Evolutionary conservation across 2,329 filamentous ascomycete species (phyloP).

Genomic region (Orbilia javanica): DNA sequence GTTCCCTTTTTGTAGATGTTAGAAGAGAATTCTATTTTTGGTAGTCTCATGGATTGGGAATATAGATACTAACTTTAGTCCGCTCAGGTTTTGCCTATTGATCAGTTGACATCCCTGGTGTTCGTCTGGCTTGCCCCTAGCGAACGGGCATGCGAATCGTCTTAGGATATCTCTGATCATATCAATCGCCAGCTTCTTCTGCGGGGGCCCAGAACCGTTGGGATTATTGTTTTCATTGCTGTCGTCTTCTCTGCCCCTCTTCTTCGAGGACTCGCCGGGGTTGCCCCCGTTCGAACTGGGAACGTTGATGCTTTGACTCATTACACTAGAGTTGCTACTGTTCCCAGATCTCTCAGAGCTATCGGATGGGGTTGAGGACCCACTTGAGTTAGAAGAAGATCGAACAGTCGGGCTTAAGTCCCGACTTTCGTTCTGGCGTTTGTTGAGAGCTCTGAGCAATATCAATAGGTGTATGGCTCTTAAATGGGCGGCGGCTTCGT

Average conservation of each 20-base stretch:
- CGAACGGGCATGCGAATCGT: conserved; percentile 4
- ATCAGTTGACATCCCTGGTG: conserved; percentile 12
- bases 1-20: conserved; percentile 19
- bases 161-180: not conserved
- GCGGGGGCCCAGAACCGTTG: not conserved
- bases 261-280: not conserved
- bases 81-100: conserved; percentile 19
- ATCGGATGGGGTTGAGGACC: not conserved
- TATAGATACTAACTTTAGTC: conserved; percentile 15
- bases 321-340: not conserved
- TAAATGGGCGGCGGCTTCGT: not conserved
- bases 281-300: not conserved
- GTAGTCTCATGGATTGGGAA: not conserved
- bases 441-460: not conserved
- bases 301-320: not conserved
- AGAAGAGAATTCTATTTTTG: not conserved
- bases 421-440: not conserved
- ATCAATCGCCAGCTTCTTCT: not conserved
- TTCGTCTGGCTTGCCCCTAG: not conserved
- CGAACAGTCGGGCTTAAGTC: not conserved
- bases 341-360: conserved; percentile 1
- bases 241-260: not conserved
- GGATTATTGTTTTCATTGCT: not conserved
- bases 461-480: conserved; percentile 8
- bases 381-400: not conserved